Percentiles rank a stretch among this genome's conserved stretches.
phyloP scores from a whole-genome alignment of 139 green algal species.

The Volvox africanus region DNA sequence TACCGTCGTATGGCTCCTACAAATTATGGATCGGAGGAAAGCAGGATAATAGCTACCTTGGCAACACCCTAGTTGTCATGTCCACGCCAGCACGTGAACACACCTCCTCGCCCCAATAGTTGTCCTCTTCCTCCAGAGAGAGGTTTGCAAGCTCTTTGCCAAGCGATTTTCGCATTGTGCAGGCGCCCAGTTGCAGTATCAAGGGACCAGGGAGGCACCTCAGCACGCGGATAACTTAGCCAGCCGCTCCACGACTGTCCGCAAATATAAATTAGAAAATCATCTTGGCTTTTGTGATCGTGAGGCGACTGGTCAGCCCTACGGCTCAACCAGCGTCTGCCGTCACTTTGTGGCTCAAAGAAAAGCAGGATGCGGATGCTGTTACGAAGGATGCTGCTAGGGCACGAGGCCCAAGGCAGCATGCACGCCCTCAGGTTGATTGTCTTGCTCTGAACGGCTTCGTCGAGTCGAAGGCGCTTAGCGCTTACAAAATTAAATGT shows the following conservation, averaged over 20 bases:
- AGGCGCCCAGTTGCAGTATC: neutral
- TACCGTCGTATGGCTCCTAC: constrained; percentile 9
- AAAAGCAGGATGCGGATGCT: neutral
- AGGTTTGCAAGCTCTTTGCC: neutral
- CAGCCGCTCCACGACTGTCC: neutral
- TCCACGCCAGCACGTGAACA: constrained; percentile 8
- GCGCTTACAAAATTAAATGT: too few relatives aligned
- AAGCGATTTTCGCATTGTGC: constrained; percentile 2
- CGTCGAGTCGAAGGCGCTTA: too few relatives aligned
- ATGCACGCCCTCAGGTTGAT: neutral
- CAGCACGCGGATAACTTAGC: neutral
- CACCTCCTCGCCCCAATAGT: constrained; percentile 36
- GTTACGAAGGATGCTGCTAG: neutral
- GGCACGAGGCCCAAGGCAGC: constrained; percentile 37
- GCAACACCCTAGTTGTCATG: neutral
- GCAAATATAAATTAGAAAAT: neutral
- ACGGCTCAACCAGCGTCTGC: neutral
- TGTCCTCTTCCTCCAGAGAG: constrained; percentile 25
- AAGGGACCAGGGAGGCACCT: neutral
- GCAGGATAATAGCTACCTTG: neutral
- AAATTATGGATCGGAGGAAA: neutral
- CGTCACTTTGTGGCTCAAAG: neutral
- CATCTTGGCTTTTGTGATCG: neutral
- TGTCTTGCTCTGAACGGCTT: neutral
- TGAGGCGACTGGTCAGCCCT: constrained; percentile 1